Evolutionary conservation across 108 stramenopile species (phyloP).

Genomic region (Cyclotella atomus): DNA sequence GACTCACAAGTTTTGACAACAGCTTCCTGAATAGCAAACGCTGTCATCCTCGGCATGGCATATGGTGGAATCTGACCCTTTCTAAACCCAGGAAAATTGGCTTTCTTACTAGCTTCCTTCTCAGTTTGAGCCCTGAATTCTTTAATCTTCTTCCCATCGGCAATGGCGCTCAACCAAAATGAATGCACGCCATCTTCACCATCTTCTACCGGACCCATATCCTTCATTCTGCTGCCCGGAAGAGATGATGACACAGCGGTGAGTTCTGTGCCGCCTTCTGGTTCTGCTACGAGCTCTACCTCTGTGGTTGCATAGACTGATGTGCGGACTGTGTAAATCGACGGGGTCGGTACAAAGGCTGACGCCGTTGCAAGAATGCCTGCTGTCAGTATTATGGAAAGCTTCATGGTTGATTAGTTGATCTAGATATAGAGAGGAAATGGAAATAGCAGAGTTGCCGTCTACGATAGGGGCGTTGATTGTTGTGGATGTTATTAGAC

Average conservation of each 20-base stretch:
- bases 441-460: too few species aligned
- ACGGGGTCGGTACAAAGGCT: not conserved
- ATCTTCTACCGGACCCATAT: slow-evolving; percentile 59
- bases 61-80: slow-evolving; percentile 87
- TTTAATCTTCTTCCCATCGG: slow-evolving; percentile 67
- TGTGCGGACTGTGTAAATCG: not conserved
- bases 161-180: slow-evolving; percentile 74
- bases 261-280: slow-evolving; percentile 82
- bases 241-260: slow-evolving; percentile 55
- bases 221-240: slow-evolving; percentile 69
- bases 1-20: slow-evolving; percentile 78
- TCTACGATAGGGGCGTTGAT: too few species aligned
- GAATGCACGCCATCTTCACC: slow-evolving; percentile 62
- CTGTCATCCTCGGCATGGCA: slow-evolving; percentile 83
- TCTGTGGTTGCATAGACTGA: slow-evolving; percentile 15
- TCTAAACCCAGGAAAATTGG: slow-evolving; percentile 87
- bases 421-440: too few species aligned
- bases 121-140: slow-evolving; percentile 62
- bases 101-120: slow-evolving; percentile 83
- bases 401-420: not conserved
- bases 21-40: slow-evolving; percentile 81
- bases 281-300: slow-evolving; percentile 75
- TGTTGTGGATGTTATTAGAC: too few species aligned
- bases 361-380: not conserved
- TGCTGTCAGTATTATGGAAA: not conserved